Base-by-base conservation (phyloP, 768 basidiomycete genomes). In the Boletus vermiculosoides region DNA sequence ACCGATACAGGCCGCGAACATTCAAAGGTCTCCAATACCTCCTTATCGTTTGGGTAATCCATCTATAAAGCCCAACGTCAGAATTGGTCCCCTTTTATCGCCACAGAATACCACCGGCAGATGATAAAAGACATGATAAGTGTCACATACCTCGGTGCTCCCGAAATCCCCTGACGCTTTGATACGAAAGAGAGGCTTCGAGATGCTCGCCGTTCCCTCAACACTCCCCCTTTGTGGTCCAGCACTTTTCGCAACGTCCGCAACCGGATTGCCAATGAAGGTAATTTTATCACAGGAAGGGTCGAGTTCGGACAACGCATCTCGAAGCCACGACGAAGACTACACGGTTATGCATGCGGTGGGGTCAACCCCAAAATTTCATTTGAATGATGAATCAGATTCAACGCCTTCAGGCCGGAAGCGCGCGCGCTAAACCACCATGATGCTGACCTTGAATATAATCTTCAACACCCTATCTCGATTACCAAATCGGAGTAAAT, bases 31-130 rank as follows among this genome's bases (percentile, higher is more conserved):
- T 97, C 94, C 31, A 98, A 79, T 0, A 98, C 90, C 49, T 97
- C 94, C 47, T 82, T 80, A 66, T 96, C 94, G 63, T 92, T 94
- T 4, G 94, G 94, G 60, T 95, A 98, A 73, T 99, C 95, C 86
- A 98, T 92, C 93, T 95, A 31, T 16, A 39, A n/a, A 25, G 5
- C 23, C 34, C 54, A 25, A 20, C 23, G 20, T 61, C 51, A 56
- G 39, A n/a, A n/a, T n/a, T n/a, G n/a, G n/a, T n/a, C n/a, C n/a
- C n/a, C n/a, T n/a, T n/a, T n/a, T n/a, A n/a, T n/a, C n/a, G n/a
- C n/a, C n/a, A n/a, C n/a, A n/a, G n/a, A n/a, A n/a, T n/a, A n/a
- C n/a, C n/a, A n/a, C n/a, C n/a, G n/a, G n/a, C n/a, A n/a, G n/a
- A n/a, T n/a, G n/a, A n/a, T n/a, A n/a, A n/a, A n/a, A n/a, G n/a